Evolutionary conservation across 2,329 filamentous ascomycete species (phyloP).

Genomic region (Colletotrichum orchidophilum): DNA sequence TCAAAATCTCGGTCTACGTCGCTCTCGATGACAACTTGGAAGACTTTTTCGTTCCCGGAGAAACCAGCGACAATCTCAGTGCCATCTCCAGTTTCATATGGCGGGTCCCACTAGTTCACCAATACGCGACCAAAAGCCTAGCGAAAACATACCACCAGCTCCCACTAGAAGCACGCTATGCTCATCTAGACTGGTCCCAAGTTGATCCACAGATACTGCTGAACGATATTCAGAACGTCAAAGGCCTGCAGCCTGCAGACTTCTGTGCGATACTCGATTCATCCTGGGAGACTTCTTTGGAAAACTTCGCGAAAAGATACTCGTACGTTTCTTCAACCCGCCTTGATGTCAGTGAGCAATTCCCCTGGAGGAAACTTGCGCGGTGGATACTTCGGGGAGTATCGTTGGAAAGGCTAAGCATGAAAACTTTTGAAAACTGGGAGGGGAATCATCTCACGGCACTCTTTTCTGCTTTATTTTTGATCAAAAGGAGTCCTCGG

Average conservation of each 20-base stretch:
- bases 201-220: not conserved
- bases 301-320: fast-evolving
- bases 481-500: not conserved
- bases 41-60: not conserved
- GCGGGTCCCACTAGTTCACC: fast-evolving
- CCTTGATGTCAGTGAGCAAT: not conserved
- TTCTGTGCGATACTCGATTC: not conserved
- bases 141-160: not conserved
- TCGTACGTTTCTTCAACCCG: fast-evolving
- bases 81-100: not conserved
- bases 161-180: not conserved
- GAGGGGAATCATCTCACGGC: not conserved
- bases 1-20: not conserved
- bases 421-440: not conserved
- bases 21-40: not conserved
- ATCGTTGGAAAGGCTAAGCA: not conserved
- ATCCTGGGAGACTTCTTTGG: not conserved
- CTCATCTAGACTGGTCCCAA: fast-evolving
- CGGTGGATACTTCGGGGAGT: not conserved
- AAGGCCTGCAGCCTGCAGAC: not conserved
- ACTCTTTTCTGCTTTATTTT: not conserved
- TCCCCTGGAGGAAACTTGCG: not conserved
- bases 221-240: not conserved
- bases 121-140: not conserved
- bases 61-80: fast-evolving